phyloP scores from a whole-genome alignment of 1,284 basidiomycete species.

The Neonothopanus nambi region DNA sequence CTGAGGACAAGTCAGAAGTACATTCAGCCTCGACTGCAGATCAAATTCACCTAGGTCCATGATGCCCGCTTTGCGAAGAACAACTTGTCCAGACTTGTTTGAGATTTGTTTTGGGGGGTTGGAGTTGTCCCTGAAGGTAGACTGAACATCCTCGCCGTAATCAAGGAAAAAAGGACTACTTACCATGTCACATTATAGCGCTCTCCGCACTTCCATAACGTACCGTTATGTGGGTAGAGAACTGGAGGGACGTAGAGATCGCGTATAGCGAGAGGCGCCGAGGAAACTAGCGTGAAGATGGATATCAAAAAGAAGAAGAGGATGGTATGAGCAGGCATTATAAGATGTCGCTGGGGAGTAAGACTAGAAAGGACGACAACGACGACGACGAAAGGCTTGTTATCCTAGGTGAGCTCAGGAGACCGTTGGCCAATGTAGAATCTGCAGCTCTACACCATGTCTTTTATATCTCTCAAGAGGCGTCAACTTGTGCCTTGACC shows the following conservation, averaged over 20 bases:
- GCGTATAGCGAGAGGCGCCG: conserved; percentile 29
- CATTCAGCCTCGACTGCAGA: neutral
- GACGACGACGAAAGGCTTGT: neutral
- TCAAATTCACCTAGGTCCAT: conserved; percentile 23
- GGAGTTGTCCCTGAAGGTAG: conserved; percentile 37
- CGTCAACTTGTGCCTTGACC: neutral
- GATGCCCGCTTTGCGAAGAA: conserved; percentile 37
- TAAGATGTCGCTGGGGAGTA: neutral
- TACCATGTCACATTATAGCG: conserved; percentile 44
- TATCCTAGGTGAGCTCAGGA: neutral
- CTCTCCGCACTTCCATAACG: conserved; percentile 42
- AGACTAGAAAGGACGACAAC: neutral
- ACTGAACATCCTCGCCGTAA: conserved; percentile 12
- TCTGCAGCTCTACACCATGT: neutral
- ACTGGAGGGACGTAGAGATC: conserved; percentile 50
- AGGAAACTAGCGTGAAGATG: conserved; percentile 25
- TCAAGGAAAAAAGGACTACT: conserved; percentile 5
- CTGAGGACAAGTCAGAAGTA: conserved; percentile 20
- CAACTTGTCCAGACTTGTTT: conserved; percentile 39
- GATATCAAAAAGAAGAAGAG: conserved; percentile 19
- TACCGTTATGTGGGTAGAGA: conserved; percentile 35
- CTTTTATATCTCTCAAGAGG: neutral
- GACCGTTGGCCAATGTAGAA: conserved; percentile 1
- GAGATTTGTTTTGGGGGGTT: conserved; percentile 43
- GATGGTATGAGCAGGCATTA: conserved; percentile 12